Conservation (phyloP, 2,329 filamentous ascomycete genomes). For the Cordyceps javanica region DNA sequence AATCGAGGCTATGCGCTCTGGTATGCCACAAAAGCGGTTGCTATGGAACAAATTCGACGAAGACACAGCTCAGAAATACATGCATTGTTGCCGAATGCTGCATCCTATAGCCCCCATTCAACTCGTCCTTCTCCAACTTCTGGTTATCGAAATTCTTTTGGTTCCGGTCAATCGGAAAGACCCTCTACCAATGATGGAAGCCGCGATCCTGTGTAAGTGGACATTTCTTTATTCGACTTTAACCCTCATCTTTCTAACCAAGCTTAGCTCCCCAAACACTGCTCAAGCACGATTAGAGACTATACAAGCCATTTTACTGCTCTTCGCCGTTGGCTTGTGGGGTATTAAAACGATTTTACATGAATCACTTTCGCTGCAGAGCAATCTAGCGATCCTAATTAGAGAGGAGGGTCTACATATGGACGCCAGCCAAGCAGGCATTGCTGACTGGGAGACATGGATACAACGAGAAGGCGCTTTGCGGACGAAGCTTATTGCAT, state of each 20-base stretch:
- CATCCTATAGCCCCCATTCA: slow-evolving; percentile 55
- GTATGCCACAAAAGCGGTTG: slow-evolving; percentile 55
- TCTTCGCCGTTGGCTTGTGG: slow-evolving; percentile 57
- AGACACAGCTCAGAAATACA: slow-evolving; percentile 52
- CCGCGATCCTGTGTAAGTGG: slow-evolving; percentile 51
- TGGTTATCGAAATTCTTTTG: slow-evolving; percentile 52
- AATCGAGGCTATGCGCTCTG: slow-evolving; percentile 53
- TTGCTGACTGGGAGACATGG: slow-evolving; percentile 54
- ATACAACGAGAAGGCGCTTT: slow-evolving; percentile 50
- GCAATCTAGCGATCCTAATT: slow-evolving; percentile 50
- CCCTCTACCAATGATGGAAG: slow-evolving; percentile 53
- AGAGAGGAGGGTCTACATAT: slow-evolving; percentile 51
- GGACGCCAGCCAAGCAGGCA: slow-evolving; percentile 38
- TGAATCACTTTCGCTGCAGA: slow-evolving; percentile 54
- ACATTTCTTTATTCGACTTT: neutral
- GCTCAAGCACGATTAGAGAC: slow-evolving; percentile 56
- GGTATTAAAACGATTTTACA: slow-evolving; percentile 54
- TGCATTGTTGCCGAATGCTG: slow-evolving; percentile 48
- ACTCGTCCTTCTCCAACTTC: slow-evolving; percentile 53
- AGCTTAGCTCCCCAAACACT: slow-evolving; percentile 48
- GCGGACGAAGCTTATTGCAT: slow-evolving; percentile 54
- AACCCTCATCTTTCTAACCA: neutral
- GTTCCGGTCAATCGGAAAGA: slow-evolving; percentile 50
- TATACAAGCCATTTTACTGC: slow-evolving; percentile 56
- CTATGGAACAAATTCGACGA: slow-evolving; percentile 52